Evolutionary conservation across 305 asterid genomes (phyloP).

Genomic region (Ajuga reptans): DNA sequence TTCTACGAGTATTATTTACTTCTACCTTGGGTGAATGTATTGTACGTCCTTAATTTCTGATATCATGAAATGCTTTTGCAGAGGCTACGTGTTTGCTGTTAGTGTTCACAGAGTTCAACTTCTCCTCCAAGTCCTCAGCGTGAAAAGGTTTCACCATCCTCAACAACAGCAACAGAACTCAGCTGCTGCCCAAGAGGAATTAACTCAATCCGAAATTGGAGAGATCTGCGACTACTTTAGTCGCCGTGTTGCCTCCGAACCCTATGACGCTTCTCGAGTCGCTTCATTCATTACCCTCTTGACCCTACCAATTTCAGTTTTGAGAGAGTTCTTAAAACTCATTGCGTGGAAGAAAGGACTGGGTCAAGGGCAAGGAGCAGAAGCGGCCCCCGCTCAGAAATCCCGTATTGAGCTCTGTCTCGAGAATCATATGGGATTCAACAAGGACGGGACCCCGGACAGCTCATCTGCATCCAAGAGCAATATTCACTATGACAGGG

Average conservation of each 20-base stretch:
- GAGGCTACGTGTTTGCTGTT: constrained; percentile 97
- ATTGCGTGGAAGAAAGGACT: constrained; percentile 97
- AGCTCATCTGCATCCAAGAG: constrained; percentile 60
- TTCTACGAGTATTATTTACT: neutral
- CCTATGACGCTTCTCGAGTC: constrained; percentile 95
- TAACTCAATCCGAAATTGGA: constrained; percentile 78
- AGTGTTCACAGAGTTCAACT: constrained; percentile 99
- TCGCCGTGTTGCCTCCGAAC: constrained; percentile 98
- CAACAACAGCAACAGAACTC: constrained; percentile 90
- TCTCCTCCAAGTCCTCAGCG: constrained; percentile 96
- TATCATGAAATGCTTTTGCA: constrained; percentile 30
- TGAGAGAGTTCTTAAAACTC: constrained; percentile 86
- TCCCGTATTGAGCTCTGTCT: constrained; percentile 93
- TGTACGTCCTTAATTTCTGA: constrained; percentile 22
- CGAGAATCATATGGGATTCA: constrained; percentile 78
- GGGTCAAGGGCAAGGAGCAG: constrained; percentile 74
- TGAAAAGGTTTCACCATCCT: constrained; percentile 80
- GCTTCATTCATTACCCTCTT: constrained; percentile 94
- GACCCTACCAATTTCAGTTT: constrained; percentile 83
- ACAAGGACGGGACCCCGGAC: constrained; percentile 45
- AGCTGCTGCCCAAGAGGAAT: constrained; percentile 69
- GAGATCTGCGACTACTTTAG: constrained; percentile 97
- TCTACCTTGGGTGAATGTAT: neutral
- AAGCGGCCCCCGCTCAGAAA: constrained; percentile 69
- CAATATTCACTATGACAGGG: constrained; percentile 75